A percentile compares a stretch with the other conserved stretches of the same genome.
These are phyloP conservation scores for Blyttiomyces sp. DNA, from an alignment of 371 early-diverging fungal species.

Conservation along the genomic window DNA sequence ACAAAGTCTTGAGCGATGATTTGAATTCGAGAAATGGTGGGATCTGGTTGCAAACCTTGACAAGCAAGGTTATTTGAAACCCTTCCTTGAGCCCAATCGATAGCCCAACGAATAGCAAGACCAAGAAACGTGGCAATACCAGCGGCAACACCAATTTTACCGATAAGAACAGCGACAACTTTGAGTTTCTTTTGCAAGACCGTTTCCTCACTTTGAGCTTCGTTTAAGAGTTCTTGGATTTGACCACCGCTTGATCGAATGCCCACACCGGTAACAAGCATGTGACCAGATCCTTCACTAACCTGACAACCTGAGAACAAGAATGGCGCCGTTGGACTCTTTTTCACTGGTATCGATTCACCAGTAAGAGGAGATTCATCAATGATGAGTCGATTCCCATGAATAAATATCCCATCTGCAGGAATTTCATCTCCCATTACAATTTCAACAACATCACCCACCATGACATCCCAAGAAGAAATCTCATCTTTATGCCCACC, in stretches of 20 bases:
- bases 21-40: slow-evolving; percentile 25
- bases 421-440: slow-evolving; percentile 56
- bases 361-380: slow-evolving; percentile 78
- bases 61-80: slow-evolving; percentile 65
- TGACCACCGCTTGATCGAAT: slow-evolving; percentile 62
- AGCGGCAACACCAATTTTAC: slow-evolving; percentile 87
- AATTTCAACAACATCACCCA: slow-evolving; percentile 58
- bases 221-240: slow-evolving; percentile 80
- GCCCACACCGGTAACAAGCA: slow-evolving; percentile 89
- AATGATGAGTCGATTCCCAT: slow-evolving; percentile 36
- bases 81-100: slow-evolving; percentile 39
- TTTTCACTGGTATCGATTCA: slow-evolving; percentile 64
- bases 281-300: slow-evolving; percentile 81
- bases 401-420: slow-evolving; percentile 44
- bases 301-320: slow-evolving; percentile 83
- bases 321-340: slow-evolving; percentile 65
- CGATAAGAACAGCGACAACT: slow-evolving; percentile 84
- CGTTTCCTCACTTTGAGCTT: slow-evolving; percentile 72
- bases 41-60: slow-evolving; percentile 32
- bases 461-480: slow-evolving; percentile 50
- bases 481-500: slow-evolving; percentile 42
- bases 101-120: slow-evolving; percentile 77
- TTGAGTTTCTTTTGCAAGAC: slow-evolving; percentile 90
- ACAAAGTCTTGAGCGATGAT: slow-evolving; percentile 42
- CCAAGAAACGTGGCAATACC: slow-evolving; percentile 75